Evolutionary conservation across 768 basidiomycete genomes (phyloP).

Genomic region (Panaeolus cyanescens): DNA sequence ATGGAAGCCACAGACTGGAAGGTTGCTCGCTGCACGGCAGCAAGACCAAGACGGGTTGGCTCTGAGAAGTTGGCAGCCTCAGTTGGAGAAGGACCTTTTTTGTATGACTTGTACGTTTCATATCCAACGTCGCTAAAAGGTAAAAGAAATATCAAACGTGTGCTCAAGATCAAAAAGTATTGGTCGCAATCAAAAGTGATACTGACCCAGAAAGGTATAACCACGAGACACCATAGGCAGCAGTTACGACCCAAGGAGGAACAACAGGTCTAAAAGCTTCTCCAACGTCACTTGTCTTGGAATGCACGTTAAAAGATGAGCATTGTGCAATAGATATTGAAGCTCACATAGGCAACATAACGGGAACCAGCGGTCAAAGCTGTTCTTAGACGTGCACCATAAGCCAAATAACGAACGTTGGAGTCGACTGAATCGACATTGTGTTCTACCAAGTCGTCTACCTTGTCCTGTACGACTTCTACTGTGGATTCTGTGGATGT

Average conservation of each 20-base stretch:
- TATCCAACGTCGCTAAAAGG: slow-evolving; percentile 68
- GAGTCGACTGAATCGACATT: slow-evolving; percentile 70
- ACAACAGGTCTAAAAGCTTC: slow-evolving; percentile 84
- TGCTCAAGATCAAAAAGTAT: neutral
- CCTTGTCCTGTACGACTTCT: slow-evolving; percentile 46
- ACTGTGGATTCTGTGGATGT: slow-evolving; percentile 34
- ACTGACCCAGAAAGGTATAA: slow-evolving; percentile 65
- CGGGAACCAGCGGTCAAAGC: slow-evolving; percentile 68
- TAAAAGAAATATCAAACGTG: slow-evolving; percentile 3
- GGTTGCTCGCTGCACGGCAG: slow-evolving; percentile 74
- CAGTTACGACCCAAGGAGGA: slow-evolving; percentile 67
- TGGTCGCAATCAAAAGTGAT: slow-evolving; percentile 23
- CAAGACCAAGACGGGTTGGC: slow-evolving; percentile 63
- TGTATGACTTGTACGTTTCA: slow-evolving; percentile 78
- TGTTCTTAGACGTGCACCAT: slow-evolving; percentile 76
- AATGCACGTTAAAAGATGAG: slow-evolving; percentile 7
- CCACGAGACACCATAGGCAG: slow-evolving; percentile 84
- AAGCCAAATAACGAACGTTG: slow-evolving; percentile 72
- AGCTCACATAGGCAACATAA: slow-evolving; percentile 76
- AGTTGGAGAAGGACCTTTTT: slow-evolving; percentile 62
- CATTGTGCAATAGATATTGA: neutral
- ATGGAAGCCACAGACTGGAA: slow-evolving; percentile 86
- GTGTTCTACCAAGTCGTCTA: slow-evolving; percentile 61
- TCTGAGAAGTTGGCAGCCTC: slow-evolving; percentile 75
- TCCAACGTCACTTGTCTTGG: slow-evolving; percentile 77